Evolutionary conservation across 441 rosid species (phyloP).

Genomic region (Croton laevigatus): DNA sequence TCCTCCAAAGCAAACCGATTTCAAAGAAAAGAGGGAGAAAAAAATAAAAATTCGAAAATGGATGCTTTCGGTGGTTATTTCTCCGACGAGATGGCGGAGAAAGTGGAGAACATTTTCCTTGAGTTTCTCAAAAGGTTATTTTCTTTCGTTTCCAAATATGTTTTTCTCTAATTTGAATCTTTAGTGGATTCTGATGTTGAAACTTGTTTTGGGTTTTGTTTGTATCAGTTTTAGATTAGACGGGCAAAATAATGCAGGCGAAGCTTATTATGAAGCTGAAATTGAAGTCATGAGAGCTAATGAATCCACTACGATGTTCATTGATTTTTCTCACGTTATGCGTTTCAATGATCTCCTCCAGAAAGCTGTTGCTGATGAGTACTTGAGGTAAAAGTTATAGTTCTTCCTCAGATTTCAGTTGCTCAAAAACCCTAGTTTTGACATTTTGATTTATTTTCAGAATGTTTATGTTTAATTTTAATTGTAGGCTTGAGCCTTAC

Average conservation of each 20-base stretch:
- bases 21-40: neutral
- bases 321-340: slow-evolving; percentile 93
- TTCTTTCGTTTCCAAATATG: neutral
- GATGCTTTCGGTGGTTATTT: slow-evolving; percentile 72
- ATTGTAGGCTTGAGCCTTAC: slow-evolving; percentile 66
- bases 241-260: slow-evolving; percentile 41
- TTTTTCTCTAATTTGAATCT: neutral
- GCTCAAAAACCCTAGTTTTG: neutral
- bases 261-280: slow-evolving; percentile 64
- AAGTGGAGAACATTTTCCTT: slow-evolving; percentile 84
- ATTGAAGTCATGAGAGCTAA: slow-evolving; percentile 64
- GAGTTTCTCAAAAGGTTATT: slow-evolving; percentile 75
- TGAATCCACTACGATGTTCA: slow-evolving; percentile 80
- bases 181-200: neutral
- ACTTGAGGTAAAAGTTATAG: slow-evolving; percentile 47
- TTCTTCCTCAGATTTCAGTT: neutral
- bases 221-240: slow-evolving; percentile 54
- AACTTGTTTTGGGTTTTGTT: neutral
- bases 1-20: neutral
- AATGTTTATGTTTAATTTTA: neutral
- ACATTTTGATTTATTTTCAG: neutral
- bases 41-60: slow-evolving; percentile 33
- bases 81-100: slow-evolving; percentile 73
- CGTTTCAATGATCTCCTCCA: slow-evolving; percentile 73
- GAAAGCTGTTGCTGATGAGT: slow-evolving; percentile 79